Conservation (phyloP, 192 early-diverging fungal genomes). For the Diversispora eburnea region DNA sequence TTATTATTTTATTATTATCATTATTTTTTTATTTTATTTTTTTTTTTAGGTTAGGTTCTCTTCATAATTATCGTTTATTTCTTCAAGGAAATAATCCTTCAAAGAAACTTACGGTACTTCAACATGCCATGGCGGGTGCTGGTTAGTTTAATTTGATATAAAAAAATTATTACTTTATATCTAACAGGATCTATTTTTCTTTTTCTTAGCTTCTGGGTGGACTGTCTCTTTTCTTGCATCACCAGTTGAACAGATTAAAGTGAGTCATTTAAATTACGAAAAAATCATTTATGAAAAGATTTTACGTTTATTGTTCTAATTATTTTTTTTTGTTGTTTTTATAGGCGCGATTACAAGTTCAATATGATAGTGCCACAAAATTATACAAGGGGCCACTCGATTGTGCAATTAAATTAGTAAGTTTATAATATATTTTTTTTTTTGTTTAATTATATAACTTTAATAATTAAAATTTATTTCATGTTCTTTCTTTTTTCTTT, state of each 20-base stretch:
- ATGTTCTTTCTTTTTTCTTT: not conserved
- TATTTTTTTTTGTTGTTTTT: not conserved
- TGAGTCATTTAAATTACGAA: constrained; percentile 18
- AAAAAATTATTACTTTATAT: not conserved
- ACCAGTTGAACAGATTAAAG: constrained; percentile 76
- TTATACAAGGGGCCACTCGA: constrained; percentile 85
- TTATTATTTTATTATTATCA: not conserved
- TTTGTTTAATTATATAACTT: not conserved
- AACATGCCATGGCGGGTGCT: constrained; percentile 67
- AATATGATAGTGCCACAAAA: constrained; percentile 65
- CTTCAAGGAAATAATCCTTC: constrained; percentile 62
- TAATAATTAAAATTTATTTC: not conserved
- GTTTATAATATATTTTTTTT: not conserved
- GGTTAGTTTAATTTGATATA: constrained; percentile 16
- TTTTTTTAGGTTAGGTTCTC: constrained; percentile 67
- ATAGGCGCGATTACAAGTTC: constrained; percentile 61
- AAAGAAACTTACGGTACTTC: constrained; percentile 56
- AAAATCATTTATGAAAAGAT: no score
- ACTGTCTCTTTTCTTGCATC: constrained; percentile 78
- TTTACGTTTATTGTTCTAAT: not conserved
- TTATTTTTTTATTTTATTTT: not conserved
- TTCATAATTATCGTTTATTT: constrained; percentile 75
- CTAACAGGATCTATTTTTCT: not conserved
- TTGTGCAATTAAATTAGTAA: constrained; percentile 70
- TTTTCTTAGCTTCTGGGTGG: constrained; percentile 57